Evolutionary conservation across 805 yeast genomes (phyloP), one percentile per base, ranked within the genome.

Genomic region (baker's yeast (Saccharomyces cerevisiae)): DNA sequence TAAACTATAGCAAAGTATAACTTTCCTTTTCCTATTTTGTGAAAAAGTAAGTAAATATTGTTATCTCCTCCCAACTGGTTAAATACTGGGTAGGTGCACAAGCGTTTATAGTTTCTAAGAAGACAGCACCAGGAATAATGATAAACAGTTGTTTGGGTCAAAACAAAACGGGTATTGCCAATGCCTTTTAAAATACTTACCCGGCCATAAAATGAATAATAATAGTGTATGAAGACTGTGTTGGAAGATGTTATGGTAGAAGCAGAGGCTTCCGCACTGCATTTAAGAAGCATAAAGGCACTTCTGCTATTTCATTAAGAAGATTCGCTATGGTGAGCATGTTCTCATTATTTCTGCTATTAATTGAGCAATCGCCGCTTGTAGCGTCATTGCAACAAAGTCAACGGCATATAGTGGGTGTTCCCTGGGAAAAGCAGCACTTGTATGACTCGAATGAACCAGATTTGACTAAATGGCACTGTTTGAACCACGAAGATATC

Each of bases 401-500:
- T 11, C 30, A 6, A 26, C 29, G 13, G 24, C 24, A 36, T 36
- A 26, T 48, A 17, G 31, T 49, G 27, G 66, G 68, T 21, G 62
- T 64, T 24, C 52, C 65, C 3, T 63, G 59, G 26, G 61, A 56
- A 5, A 51, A 47, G 26, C 62, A 59, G 31, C 49, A 57, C 41
- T 31, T 58, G 28, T 66, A 64, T 51, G 50, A 53, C 22, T 55
- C 62, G 10, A 47, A 49, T 9, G 61, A 64, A 6, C 82, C 91
- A 0, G 78, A 77, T 52, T 68, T 78, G 6, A 81, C 81, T 1
- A 68, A 74, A 50, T 92, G 94, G 89, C 70, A 74, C 5, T 92
- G 98, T 72, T 68, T 92, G 41, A 62, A 70, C 31, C 78, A 87
- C 63, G 85, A 94, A 0, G 78, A 80, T n/a, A 80, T 89, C 4